Conservation (phyloP, 2,329 filamentous ascomycete genomes). For the Trichoderma koningii region DNA sequence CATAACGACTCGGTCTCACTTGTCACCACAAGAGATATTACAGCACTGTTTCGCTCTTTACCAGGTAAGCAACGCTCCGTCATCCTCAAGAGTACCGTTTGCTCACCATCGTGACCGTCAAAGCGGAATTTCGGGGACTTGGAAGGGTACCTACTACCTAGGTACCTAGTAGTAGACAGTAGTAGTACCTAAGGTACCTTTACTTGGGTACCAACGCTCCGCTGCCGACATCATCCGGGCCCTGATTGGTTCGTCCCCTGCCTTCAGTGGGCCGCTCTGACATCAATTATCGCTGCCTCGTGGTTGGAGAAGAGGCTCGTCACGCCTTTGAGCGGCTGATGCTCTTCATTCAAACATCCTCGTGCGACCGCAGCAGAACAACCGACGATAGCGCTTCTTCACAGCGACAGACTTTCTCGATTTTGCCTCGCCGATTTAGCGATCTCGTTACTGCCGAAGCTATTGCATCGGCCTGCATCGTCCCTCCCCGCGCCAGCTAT, state of each 20-base stretch:
- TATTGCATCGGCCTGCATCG: not conserved
- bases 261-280: slow-evolving; percentile 21
- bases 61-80: too few relatives aligned
- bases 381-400: not conserved
- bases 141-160: too few relatives aligned
- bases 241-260: slow-evolving; percentile 4
- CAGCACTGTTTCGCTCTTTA: too few relatives aligned
- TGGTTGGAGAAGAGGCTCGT: slow-evolving; percentile 4
- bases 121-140: not conserved
- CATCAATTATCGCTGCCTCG: slow-evolving; percentile 24
- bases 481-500: not conserved
- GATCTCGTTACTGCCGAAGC: too few relatives aligned
- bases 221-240: not conserved
- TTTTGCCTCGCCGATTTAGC: too few relatives aligned
- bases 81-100: not conserved
- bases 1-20: too few relatives aligned
- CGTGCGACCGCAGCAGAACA: not conserved
- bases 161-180: too few relatives aligned
- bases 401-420: not conserved
- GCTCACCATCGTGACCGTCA: not conserved
- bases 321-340: slow-evolving; percentile 6
- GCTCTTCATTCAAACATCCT: not conserved
- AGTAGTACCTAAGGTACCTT: too few relatives aligned
- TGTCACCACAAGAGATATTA: too few relatives aligned
- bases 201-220: slow-evolving; percentile 1